Percentiles rank a stretch among this genome's conserved stretches.
Evolutionary conservation across 1,139 yeast species (phyloP).

Genomic region (Hyphopichia fennica): DNA sequence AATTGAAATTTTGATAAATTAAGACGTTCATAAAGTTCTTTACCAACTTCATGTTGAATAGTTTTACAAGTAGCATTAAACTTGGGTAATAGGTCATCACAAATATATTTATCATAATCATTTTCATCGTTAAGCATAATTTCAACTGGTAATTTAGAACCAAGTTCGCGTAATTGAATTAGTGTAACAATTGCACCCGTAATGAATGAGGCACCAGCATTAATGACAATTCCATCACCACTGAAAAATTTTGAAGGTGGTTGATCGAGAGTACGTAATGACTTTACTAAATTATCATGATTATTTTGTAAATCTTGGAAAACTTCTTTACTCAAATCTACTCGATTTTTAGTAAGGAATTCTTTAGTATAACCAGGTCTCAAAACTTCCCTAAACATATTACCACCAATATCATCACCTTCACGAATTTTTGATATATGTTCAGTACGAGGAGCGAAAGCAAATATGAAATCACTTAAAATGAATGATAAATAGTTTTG

Average conservation of each 20-base stretch:
- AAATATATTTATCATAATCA: conserved; percentile 19
- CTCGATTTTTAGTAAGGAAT: conserved; percentile 13
- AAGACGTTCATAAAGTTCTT: conserved; percentile 13
- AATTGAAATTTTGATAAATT: conserved; percentile 19
- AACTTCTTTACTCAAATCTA: conserved; percentile 12
- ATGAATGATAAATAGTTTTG: conserved; percentile 4
- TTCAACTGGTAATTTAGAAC: conserved; percentile 24
- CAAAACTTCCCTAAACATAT: conserved; percentile 13
- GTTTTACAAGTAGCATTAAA: conserved; percentile 15
- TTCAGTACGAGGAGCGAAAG: conserved; percentile 12
- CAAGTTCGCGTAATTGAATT: conserved; percentile 21
- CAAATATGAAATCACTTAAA: conserved; percentile 3
- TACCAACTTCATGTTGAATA: conserved; percentile 17
- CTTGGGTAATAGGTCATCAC: conserved; percentile 13
- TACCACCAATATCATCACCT: conserved; percentile 13
- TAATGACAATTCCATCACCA: conserved; percentile 24
- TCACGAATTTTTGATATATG: conserved; percentile 13
- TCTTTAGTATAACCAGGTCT: conserved; percentile 11
- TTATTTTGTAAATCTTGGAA: conserved; percentile 13
- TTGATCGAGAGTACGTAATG: conserved; percentile 14
- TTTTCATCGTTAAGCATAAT: conserved; percentile 11
- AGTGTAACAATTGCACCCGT: conserved; percentile 16
- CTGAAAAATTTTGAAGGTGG: conserved; percentile 21
- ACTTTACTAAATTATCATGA: conserved; percentile 16
- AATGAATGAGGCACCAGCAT: conserved; percentile 17